Evolutionary conservation across 148 eudicot species (phyloP).

Genomic region (Linanthus parryae): DNA sequence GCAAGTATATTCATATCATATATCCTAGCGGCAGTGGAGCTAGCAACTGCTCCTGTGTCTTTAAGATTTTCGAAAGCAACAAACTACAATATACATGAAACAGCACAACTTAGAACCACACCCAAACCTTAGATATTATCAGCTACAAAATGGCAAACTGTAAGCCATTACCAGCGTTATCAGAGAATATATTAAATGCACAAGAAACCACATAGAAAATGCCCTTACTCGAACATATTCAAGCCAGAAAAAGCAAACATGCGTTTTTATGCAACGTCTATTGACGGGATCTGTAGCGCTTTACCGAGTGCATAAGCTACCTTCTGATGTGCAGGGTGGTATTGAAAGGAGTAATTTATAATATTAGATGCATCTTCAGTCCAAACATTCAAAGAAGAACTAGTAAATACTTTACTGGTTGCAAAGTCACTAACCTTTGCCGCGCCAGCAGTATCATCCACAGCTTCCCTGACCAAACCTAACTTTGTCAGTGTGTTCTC

Average conservation of each 20-base stretch:
- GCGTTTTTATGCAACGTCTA: too few species aligned
- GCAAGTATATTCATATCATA: slow-evolving; percentile 72
- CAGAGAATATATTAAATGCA: too few species aligned
- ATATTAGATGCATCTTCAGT: slow-evolving; percentile 1
- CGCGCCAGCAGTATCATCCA: slow-evolving; percentile 92
- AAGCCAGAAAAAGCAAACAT: too few species aligned
- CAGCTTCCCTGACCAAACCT: slow-evolving; percentile 75
- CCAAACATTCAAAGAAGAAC: not conserved
- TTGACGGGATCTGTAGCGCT: too few species aligned
- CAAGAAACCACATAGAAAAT: too few species aligned
- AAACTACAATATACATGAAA: too few species aligned
- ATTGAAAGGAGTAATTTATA: not conserved
- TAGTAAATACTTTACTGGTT: not conserved
- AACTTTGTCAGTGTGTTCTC: slow-evolving; percentile 62
- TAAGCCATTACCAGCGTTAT: not conserved
- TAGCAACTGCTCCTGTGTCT: slow-evolving; percentile 86
- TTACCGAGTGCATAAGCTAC: too few species aligned
- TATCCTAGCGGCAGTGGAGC: slow-evolving; percentile 63
- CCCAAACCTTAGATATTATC: not conserved
- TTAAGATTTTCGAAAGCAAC: slow-evolving; percentile 57
- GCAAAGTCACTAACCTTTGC: slow-evolving; percentile 50
- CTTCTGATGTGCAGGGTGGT: too few species aligned
- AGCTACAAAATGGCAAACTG: not conserved
- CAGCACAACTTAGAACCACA: too few species aligned
- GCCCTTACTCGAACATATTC: too few species aligned